These are phyloP conservation scores for Aspergillus biplanus DNA, from an alignment of 495 filamentous ascomycete genomes.

Conservation along the genomic window DNA sequence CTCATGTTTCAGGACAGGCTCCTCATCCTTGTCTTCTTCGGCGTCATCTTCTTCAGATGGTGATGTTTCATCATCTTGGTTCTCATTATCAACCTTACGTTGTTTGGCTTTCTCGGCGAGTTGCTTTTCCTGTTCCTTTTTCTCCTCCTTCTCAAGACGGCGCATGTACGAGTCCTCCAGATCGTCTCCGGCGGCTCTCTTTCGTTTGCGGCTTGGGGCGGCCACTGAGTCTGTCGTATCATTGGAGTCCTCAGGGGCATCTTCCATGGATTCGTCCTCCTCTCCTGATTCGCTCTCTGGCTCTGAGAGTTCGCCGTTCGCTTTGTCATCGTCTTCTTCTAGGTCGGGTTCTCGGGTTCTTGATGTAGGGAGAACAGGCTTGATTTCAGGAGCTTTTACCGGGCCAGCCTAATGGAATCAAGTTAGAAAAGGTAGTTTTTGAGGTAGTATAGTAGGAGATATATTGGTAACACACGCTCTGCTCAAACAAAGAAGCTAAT, in stretches of 20 bases:
- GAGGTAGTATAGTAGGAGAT: conserved; percentile 21
- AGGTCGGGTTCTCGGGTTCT: conserved; percentile 14
- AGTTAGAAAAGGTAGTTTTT: conserved; percentile 14
- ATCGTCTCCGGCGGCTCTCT: conserved; percentile 73
- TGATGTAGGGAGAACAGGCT: conserved; percentile 40
- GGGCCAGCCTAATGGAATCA: conserved; percentile 62
- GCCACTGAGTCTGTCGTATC: conserved; percentile 41
- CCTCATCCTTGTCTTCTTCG: conserved; percentile 32
- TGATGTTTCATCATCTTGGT: conserved; percentile 26
- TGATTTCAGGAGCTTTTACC: conserved; percentile 59
- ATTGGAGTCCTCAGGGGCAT: conserved; percentile 41
- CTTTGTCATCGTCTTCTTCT: conserved; percentile 37
- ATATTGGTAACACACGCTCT: conserved; percentile 64
- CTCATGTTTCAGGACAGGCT: conserved; percentile 59
- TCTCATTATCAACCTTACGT: conserved; percentile 25
- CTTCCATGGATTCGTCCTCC: conserved; percentile 49
- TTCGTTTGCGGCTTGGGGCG: conserved; percentile 69
- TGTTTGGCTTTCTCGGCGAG: conserved; percentile 26
- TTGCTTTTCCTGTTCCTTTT: conserved; percentile 51
- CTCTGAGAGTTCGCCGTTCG: conserved; percentile 35
- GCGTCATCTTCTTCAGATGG: conserved; percentile 19
- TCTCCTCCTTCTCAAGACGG: conserved; percentile 64
- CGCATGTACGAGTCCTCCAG: conserved; percentile 82
- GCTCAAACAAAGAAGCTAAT: conserved; percentile 78
- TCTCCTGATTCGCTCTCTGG: conserved; percentile 43